Conservation (phyloP, 2,329 filamentous ascomycete species). For the Endoconidiophora polonica region DNA sequence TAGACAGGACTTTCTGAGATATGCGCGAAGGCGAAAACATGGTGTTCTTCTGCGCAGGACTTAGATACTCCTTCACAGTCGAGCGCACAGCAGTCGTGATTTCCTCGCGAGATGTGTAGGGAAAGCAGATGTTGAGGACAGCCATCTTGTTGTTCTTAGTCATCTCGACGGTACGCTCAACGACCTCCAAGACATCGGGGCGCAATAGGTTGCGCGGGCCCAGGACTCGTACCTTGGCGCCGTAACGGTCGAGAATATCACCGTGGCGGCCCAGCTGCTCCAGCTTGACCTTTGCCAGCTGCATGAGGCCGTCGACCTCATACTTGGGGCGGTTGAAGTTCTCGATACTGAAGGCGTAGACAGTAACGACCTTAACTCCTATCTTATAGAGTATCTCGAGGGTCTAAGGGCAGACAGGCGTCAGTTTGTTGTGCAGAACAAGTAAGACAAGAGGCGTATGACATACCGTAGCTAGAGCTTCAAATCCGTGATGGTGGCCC, state of each 20-base stretch:
- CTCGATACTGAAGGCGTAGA: constrained; percentile 97
- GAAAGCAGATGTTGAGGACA: constrained; percentile 85
- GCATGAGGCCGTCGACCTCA: constrained; percentile 93
- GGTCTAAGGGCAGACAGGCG: constrained; percentile 35
- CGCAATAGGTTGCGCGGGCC: constrained; percentile 73
- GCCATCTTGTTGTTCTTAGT: constrained; percentile 73
- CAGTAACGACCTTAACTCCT: constrained; percentile 88
- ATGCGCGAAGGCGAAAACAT: constrained; percentile 82
- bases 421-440: not conserved
- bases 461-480: constrained; percentile 54
- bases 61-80: constrained; percentile 72
- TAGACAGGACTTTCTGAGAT: constrained; percentile 64
- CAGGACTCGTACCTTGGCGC: constrained; percentile 69
- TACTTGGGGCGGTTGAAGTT: constrained; percentile 96
- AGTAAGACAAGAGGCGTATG: not conserved
- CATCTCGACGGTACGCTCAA: constrained; percentile 71
- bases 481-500: constrained; percentile 88
- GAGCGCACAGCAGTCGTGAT: constrained; percentile 79
- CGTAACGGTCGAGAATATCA: constrained; percentile 82
- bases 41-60: constrained; percentile 43
- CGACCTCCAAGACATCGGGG: constrained; percentile 72
- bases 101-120: constrained; percentile 89
- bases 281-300: constrained; percentile 90
- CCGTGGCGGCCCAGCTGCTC: constrained; percentile 85
- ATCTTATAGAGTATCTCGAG: constrained; percentile 97